phyloP scores from a whole-genome alignment of 352 stramenopile genomes.

The Thalassiosira hispida region DNA sequence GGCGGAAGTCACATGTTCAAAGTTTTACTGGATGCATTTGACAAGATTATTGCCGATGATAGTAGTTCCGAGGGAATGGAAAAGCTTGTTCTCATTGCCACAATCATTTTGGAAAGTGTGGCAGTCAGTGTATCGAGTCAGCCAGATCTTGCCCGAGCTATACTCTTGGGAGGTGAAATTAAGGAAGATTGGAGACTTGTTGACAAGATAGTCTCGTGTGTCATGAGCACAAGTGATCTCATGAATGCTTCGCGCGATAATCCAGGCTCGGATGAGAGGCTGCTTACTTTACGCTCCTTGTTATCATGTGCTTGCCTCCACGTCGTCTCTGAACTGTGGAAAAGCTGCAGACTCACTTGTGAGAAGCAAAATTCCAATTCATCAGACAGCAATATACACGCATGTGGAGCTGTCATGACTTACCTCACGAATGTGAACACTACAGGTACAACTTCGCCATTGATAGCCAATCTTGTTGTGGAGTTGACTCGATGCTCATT shows the following conservation, averaged over 20 bases:
- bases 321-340: constrained; percentile 50
- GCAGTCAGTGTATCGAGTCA: constrained; percentile 29
- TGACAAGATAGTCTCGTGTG: constrained; percentile 29
- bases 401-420: constrained; percentile 26
- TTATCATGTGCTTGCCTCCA: constrained; percentile 36
- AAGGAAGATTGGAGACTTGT: constrained; percentile 37
- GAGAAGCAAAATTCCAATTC: background rate
- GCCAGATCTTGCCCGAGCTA: constrained; percentile 39
- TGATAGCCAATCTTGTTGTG: constrained; percentile 34
- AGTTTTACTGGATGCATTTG: constrained; percentile 21
- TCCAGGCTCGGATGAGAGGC: constrained; percentile 25
- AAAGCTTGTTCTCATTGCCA: constrained; percentile 22
- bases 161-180: constrained; percentile 26
- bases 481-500: constrained; percentile 39
- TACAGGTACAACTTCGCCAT: background rate
- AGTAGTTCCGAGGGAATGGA: constrained; percentile 16
- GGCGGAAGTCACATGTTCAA: constrained; percentile 25
- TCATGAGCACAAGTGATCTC: constrained; percentile 20
- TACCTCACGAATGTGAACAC: constrained; percentile 23
- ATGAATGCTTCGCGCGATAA: constrained; percentile 16
- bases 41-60: constrained; percentile 19
- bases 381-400: constrained; percentile 27
- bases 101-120: constrained; percentile 43
- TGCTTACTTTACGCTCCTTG: constrained; percentile 31
- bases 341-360: constrained; percentile 39